Evolutionary conservation across 164 flowering plant genomes (phyloP).

Genomic region (Dillenia turbinata): DNA sequence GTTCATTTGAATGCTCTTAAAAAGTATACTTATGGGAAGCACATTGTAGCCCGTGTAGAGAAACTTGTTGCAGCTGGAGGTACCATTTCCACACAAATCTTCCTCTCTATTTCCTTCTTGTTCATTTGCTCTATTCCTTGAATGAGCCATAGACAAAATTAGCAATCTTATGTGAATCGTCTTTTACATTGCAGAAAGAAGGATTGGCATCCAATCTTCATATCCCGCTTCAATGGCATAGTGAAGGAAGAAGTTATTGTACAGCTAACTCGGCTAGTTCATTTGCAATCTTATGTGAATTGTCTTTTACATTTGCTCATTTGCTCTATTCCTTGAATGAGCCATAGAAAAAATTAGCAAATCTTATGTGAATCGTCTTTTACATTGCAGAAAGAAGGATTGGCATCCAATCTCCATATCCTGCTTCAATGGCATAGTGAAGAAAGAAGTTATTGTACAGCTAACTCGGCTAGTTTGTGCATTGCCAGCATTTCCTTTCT

Average conservation of each 20-base stretch:
- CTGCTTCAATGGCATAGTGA: conserved; percentile 40
- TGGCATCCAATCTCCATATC: conserved; percentile 45
- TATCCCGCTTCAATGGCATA: conserved; percentile 37
- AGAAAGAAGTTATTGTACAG: conserved; percentile 71
- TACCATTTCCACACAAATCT: conserved; percentile 12
- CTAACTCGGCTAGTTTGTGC: conserved; percentile 67
- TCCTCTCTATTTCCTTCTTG: not conserved
- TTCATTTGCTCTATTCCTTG: not conserved
- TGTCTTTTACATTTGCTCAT: no score
- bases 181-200: conserved; percentile 62
- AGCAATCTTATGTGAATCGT: not conserved
- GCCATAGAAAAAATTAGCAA: no score
- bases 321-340: not conserved
- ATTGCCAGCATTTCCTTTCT: conserved; percentile 23
- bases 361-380: not conserved
- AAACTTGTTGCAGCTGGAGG: conserved; percentile 98
- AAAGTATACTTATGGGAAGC: conserved; percentile 93
- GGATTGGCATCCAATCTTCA: conserved; percentile 56
- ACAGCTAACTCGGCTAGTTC: no score
- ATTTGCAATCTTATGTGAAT: no score
- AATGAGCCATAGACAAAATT: no score
- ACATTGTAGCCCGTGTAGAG: conserved; percentile 94
- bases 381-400: conserved; percentile 76
- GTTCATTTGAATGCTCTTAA: conserved; percentile 87
- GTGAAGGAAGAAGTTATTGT: conserved; percentile 54